A percentile compares a stretch with the other conserved stretches of the same genome.
These are phyloP conservation scores for Solanum ossicruentum DNA, from an alignment of 257 asterid species.

Conservation along the genomic window DNA sequence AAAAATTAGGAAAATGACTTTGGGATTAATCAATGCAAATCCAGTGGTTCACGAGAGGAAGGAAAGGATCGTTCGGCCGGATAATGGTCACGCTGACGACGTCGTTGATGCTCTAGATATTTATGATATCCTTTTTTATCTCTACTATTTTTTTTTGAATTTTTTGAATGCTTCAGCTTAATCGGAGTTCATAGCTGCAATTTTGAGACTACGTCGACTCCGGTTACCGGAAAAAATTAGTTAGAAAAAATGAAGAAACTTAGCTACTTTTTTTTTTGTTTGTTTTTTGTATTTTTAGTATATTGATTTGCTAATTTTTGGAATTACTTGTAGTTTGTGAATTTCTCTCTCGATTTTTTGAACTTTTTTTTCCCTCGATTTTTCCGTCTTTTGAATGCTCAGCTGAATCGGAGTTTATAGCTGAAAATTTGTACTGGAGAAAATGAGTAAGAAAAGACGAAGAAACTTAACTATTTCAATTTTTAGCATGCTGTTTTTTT, in stretches of 20 bases:
- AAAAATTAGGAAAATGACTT: slow-evolving; percentile 35
- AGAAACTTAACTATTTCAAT: not conserved
- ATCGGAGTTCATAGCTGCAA: not conserved
- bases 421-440: not conserved
- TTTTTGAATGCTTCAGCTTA: not conserved
- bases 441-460: not conserved
- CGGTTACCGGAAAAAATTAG: too few relatives aligned
- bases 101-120: slow-evolving; percentile 86
- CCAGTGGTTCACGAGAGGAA: slow-evolving; percentile 89
- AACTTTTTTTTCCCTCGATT: not conserved
- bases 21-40: slow-evolving; percentile 87
- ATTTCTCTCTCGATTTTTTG: not conserved
- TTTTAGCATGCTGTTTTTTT: not conserved
- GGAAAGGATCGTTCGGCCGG: slow-evolving; percentile 50
- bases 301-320: not conserved
- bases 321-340: not conserved
- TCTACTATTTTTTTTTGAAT: too few relatives aligned
- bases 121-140: slow-evolving; percentile 62
- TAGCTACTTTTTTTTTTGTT: not conserved
- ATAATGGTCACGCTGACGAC: slow-evolving; percentile 17
- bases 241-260: not conserved
- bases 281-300: not conserved
- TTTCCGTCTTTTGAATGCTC: not conserved
- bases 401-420: not conserved
- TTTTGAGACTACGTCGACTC: not conserved